Evolutionary conservation across 768 basidiomycete genomes (phyloP).

Genomic region (Fomitopsis pulvina): DNA sequence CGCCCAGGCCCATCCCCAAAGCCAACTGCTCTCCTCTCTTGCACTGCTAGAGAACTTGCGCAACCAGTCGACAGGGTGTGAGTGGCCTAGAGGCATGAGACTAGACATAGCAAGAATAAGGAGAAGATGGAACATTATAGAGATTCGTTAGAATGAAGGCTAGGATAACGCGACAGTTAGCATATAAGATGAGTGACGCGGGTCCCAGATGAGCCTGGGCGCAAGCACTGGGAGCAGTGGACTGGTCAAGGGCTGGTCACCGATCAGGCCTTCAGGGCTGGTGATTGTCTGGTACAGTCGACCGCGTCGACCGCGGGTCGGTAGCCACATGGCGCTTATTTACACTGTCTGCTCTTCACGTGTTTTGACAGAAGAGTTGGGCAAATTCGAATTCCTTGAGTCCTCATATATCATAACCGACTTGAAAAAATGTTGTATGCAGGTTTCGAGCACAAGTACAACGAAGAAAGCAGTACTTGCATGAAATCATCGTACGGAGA

Average conservation of each 20-base stretch:
- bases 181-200: not conserved
- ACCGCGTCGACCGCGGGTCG: no score
- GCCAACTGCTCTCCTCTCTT: slow-evolving; percentile 26
- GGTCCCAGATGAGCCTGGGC: not conserved
- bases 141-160: not conserved
- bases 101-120: slow-evolving; percentile 9
- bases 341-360: no score
- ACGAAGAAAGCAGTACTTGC: no score
- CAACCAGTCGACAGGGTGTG: slow-evolving; percentile 22
- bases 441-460: no score
- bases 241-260: not conserved
- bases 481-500: no score
- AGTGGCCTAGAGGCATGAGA: slow-evolving; percentile 10
- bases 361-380: no score
- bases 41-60: slow-evolving; percentile 18
- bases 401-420: no score
- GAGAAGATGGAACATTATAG: slow-evolving; percentile 13
- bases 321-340: no score
- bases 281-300: no score
- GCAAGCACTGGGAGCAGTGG: not conserved
- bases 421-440: no score
- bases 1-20: slow-evolving; percentile 36
- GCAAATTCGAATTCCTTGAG: no score
- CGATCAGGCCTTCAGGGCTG: no score
- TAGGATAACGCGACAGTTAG: not conserved